Evolutionary conservation across 2,329 filamentous ascomycete genomes (phyloP).

Genomic region (Trichoderma pleuroti): DNA sequence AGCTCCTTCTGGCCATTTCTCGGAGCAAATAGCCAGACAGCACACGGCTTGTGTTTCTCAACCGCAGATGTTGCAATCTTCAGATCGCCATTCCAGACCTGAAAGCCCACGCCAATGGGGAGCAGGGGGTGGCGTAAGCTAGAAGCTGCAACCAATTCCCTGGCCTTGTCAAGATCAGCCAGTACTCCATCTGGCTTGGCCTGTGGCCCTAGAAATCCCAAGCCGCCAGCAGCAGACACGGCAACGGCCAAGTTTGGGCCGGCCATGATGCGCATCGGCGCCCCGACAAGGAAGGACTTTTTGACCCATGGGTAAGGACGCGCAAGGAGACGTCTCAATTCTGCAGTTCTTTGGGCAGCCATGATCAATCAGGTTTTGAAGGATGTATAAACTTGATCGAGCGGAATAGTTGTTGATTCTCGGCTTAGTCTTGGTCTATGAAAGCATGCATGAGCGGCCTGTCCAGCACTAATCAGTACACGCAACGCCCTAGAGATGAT

Average conservation of each 20-base stretch:
- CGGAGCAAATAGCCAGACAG: conserved; percentile 49
- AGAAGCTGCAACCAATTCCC: conserved; percentile 24
- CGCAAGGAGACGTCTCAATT: conserved; percentile 15
- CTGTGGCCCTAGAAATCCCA: conserved; percentile 48
- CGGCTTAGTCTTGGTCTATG: background rate
- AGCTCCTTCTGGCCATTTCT: conserved; percentile 34
- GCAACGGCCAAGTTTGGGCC: conserved; percentile 54
- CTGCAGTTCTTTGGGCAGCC: background rate
- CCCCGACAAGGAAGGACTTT: conserved; percentile 51
- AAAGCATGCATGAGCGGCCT: background rate
- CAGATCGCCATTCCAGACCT: conserved; percentile 44
- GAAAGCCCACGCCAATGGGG: conserved; percentile 47
- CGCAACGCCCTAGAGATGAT: background rate
- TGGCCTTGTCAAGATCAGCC: conserved; percentile 31
- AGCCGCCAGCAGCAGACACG: conserved; percentile 67
- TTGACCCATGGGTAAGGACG: conserved; percentile 34
- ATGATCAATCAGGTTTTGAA: background rate
- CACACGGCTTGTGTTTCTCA: conserved; percentile 32
- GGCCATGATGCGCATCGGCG: conserved; percentile 67
- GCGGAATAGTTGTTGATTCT: background rate
- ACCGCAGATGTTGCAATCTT: conserved; percentile 31
- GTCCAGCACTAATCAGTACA: background rate
- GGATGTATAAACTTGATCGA: background rate
- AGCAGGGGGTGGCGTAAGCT: conserved; percentile 20
- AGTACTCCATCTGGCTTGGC: conserved; percentile 32